phyloP scores from a whole-genome alignment of 2,329 filamentous ascomycete genomes.

The Lomentospora prolificans region DNA sequence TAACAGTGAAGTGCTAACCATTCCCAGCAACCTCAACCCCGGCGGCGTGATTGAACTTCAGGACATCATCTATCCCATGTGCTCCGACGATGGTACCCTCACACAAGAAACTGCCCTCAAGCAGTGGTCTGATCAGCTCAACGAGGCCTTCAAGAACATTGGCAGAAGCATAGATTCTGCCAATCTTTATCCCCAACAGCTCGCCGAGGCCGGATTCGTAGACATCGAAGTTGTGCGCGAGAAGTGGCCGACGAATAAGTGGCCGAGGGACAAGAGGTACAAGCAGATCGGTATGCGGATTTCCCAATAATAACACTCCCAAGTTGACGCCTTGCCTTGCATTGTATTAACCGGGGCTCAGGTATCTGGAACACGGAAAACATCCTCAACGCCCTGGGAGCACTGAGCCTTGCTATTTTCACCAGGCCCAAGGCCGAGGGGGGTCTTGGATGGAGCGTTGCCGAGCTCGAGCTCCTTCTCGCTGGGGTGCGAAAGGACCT shows the following conservation, averaged over 20 bases:
- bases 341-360: too few relatives aligned
- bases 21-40: conserved; percentile 18
- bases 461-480: conserved; percentile 19
- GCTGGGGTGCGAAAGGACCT: conserved; percentile 20
- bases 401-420: conserved; percentile 21
- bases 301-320: background rate
- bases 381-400: conserved; percentile 17
- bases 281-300: conserved; percentile 34
- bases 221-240: conserved; percentile 37
- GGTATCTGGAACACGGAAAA: conserved; percentile 19
- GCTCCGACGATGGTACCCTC: conserved; percentile 23
- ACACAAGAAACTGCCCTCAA: conserved; percentile 17
- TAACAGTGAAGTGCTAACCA: background rate
- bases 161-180: conserved; percentile 21
- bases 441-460: conserved; percentile 18
- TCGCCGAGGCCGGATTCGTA: conserved; percentile 42
- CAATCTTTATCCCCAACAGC: conserved; percentile 22
- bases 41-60: conserved; percentile 25
- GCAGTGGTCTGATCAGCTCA: conserved; percentile 19
- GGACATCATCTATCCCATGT: conserved; percentile 18
- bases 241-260: conserved; percentile 40
- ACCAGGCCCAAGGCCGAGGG: conserved; percentile 15
- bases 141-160: conserved; percentile 20
- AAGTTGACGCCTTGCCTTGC: background rate
- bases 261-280: conserved; percentile 39